phyloP scores from a whole-genome alignment of 176 grass and related monocot genomes.

The Avena insularis region DNA sequence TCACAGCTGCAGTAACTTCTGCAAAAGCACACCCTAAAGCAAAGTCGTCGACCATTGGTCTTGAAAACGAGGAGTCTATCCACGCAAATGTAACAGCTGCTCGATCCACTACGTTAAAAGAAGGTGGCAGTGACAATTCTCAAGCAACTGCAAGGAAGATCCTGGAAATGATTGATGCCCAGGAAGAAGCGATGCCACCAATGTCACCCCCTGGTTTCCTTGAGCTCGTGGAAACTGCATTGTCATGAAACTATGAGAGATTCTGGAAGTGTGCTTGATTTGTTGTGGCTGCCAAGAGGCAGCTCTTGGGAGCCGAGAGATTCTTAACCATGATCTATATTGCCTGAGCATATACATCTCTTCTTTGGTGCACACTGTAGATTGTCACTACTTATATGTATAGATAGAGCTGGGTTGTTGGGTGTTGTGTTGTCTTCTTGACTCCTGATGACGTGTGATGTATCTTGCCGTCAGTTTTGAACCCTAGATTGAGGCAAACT shows the following conservation, averaged over 20 bases:
- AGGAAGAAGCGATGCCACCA: constrained; percentile 75
- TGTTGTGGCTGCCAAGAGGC: neutral
- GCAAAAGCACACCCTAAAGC: constrained; percentile 62
- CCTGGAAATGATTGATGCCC: constrained; percentile 56
- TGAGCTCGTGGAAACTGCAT: constrained; percentile 25
- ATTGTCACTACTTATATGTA: constrained; percentile 10
- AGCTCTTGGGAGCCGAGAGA: neutral
- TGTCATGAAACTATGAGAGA: constrained; percentile 19
- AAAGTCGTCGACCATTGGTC: constrained; percentile 43
- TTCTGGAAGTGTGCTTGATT: neutral
- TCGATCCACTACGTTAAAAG: constrained; percentile 24
- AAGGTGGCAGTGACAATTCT: constrained; percentile 34
- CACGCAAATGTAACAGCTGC: constrained; percentile 42
- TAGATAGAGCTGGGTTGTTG: constrained; percentile 26
- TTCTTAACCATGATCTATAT: constrained; percentile 1
- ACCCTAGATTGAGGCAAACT: neutral
- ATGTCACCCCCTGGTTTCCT: constrained; percentile 66
- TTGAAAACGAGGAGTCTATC: constrained; percentile 53
- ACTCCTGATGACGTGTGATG: neutral
- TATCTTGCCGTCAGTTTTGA: constrained; percentile 1
- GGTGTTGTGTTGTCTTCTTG: constrained; percentile 27
- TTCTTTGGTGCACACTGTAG: constrained; percentile 7
- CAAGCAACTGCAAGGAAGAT: constrained; percentile 77
- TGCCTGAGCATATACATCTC: neutral
- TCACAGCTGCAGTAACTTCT: constrained; percentile 71